Conservation (phyloP, 1,284 basidiomycete species). For the Hymenochaete sp. region DNA sequence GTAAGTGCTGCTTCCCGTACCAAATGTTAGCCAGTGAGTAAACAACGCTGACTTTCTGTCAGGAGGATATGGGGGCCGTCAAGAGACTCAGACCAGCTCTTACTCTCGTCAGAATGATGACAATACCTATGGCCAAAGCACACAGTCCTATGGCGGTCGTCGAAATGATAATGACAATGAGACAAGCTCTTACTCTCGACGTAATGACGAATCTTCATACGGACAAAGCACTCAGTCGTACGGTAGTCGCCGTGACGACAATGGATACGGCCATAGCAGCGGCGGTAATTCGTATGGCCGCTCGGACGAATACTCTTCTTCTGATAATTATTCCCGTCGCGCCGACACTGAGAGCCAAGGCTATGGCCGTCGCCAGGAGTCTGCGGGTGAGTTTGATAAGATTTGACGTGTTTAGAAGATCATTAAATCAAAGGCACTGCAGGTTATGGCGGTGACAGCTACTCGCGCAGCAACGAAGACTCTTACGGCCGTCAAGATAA, state of each 20-base stretch:
- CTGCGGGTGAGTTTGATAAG: too few relatives aligned
- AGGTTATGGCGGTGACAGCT: neutral
- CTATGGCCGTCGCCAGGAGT: neutral
- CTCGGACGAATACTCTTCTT: neutral
- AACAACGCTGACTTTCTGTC: too few relatives aligned
- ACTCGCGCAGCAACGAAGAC: constrained; percentile 1
- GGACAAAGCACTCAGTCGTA: constrained; percentile 10
- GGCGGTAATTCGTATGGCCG: neutral
- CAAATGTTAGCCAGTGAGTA: too few relatives aligned
- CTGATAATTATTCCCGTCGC: neutral
- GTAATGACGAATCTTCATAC: constrained; percentile 9
- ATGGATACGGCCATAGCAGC: too few relatives aligned
- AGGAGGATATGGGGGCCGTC: too few relatives aligned
- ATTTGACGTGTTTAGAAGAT: neutral
- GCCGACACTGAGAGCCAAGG: neutral
- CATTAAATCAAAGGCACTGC: neutral
- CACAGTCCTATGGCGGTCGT: constrained; percentile 3
- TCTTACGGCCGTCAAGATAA: constrained; percentile 2
- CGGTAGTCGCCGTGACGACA: constrained; percentile 6
- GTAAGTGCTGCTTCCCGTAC: neutral
- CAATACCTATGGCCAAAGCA: neutral
- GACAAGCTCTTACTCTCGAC: constrained; percentile 9
- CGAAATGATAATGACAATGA: constrained; percentile 1
- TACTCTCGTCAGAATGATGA: constrained; percentile 4
- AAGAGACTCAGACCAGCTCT: neutral